These are phyloP conservation scores for Saraca asoca DNA, from an alignment of 331 rosid genomes.

Conservation along the genomic window DNA sequence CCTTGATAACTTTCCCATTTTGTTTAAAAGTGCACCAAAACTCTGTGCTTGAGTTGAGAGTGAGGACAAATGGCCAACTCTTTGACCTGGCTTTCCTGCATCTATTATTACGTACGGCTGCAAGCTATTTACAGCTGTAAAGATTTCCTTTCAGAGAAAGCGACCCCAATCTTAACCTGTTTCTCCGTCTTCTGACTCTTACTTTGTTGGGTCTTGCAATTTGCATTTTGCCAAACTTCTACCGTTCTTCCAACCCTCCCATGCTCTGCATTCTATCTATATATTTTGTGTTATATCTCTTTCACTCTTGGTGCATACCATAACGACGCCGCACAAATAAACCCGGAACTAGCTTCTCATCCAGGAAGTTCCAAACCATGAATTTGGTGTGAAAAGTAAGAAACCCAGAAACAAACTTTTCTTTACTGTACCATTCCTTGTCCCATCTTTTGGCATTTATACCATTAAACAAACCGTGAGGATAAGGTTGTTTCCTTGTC, in stretches of 20 bases:
- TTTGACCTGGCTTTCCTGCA: not conserved
- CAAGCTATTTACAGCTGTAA: slow-evolving; percentile 38
- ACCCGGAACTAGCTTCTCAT: not conserved
- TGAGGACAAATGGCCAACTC: not conserved
- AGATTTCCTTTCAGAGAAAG: not conserved
- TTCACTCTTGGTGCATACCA: too few species aligned
- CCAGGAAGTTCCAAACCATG: not conserved
- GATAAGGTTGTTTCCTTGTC: slow-evolving; percentile 27
- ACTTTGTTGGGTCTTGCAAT: slow-evolving; percentile 20
- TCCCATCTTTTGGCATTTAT: slow-evolving; percentile 20
- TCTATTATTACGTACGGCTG: slow-evolving; percentile 16
- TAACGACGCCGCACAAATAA: not conserved
- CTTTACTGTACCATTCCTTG: slow-evolving; percentile 3
- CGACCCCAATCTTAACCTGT: not conserved
- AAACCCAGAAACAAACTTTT: not conserved
- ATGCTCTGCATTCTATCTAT: not conserved
- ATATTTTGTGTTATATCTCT: slow-evolving; percentile 10
- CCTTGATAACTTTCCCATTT: too few species aligned
- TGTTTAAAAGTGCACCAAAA: too few species aligned
- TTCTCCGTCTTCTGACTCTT: not conserved
- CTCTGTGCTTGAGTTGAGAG: too few species aligned
- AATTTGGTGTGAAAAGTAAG: slow-evolving; percentile 7
- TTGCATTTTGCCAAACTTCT: not conserved
- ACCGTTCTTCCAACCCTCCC: not conserved
- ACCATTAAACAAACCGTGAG: slow-evolving; percentile 16